Evolutionary conservation across 176 grass and related monocot genomes (phyloP), one percentile per base, ranked within the genome.

Genomic region (Tuctoria greenei): DNA sequence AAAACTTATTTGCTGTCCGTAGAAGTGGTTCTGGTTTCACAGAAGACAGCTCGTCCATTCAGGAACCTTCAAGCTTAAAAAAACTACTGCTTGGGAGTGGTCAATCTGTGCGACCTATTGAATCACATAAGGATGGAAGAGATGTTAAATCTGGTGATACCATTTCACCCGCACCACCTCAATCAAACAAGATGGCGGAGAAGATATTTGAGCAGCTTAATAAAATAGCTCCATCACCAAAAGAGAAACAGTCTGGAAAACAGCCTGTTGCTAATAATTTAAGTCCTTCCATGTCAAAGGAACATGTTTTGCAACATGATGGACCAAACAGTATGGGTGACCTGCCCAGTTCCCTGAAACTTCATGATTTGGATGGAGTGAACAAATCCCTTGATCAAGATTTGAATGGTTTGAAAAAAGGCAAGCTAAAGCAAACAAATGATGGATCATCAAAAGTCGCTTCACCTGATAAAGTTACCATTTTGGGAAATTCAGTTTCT

Each of bases 171-270:
- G 41, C 75, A 43, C 80, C 86, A 69, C 31, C 68, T 73, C 79
- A 85, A 75, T 90, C 91, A 87, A 92, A 64, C 55, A 82, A 91
- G 68, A 98, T 89, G 45, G 95, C 88, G 38, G 79, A 85, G 69
- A 90, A 94, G 84, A 94, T 98, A 86, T 74, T 92, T 47, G 76
- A 92, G 14, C 71, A 86, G 79, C 86, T 98, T 82, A 86, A 91
- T 75, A 90, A 84, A 86, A 77, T 98, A 86, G 86, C 72, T 8
- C 82, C 79, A 5, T 90, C 91, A 17, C 89, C 89, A 56, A 94
- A 86, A 56, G 66, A 80, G 16, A 85, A 87, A 50, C 73, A 79
- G 54, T 61, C 50, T 66, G 71, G 74, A 72, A 43, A 44, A 50
- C 64, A 72, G 37, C 56, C 47, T 75, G 59, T 58, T 34, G 20